These are phyloP conservation scores for Kwoniella sp. DNA, from an alignment of 768 basidiomycete species.

Conservation along the genomic window DNA sequence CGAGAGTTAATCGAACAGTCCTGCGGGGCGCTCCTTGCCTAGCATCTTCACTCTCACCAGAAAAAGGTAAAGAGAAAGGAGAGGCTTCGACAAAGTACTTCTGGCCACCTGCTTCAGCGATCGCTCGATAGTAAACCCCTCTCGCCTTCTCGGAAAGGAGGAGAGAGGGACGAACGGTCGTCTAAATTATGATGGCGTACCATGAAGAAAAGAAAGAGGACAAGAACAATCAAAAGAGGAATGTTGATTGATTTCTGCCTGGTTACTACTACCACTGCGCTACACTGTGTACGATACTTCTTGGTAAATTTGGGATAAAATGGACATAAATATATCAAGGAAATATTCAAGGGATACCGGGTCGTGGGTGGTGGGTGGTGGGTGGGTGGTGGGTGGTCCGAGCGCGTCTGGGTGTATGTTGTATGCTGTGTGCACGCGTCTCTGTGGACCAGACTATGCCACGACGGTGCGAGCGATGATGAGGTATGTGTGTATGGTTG, in stretches of 20 bases:
- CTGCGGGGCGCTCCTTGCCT: conserved; percentile 37
- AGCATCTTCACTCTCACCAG: no score
- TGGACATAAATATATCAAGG: neutral
- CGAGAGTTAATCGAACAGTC: conserved; percentile 23
- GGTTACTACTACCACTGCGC: no score
- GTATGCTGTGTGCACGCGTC: neutral
- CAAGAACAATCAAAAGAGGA: conserved; percentile 8
- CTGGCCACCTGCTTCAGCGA: conserved; percentile 30
- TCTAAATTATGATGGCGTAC: conserved; percentile 30
- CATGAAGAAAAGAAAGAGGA: conserved; percentile 16
- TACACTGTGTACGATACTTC: no score
- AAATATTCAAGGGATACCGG: conserved; percentile 11
- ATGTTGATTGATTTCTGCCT: neutral
- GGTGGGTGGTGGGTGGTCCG: no score
- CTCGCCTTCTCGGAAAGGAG: conserved; percentile 2
- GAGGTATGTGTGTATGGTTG: no score
- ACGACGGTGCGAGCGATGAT: neutral
- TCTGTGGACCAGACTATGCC: neutral
- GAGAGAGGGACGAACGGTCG: conserved; percentile 16
- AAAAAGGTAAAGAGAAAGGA: no score
- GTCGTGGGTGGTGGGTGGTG: no score
- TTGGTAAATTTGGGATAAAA: conserved; percentile 23
- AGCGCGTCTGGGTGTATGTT: neutral
- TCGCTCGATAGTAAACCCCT: conserved; percentile 4
- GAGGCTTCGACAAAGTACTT: conserved; percentile 13